Evolutionary conservation across 2,329 filamentous ascomycete genomes (phyloP), one percentile per base, ranked within the genome.

Genomic region (Cercospora sesami): DNA sequence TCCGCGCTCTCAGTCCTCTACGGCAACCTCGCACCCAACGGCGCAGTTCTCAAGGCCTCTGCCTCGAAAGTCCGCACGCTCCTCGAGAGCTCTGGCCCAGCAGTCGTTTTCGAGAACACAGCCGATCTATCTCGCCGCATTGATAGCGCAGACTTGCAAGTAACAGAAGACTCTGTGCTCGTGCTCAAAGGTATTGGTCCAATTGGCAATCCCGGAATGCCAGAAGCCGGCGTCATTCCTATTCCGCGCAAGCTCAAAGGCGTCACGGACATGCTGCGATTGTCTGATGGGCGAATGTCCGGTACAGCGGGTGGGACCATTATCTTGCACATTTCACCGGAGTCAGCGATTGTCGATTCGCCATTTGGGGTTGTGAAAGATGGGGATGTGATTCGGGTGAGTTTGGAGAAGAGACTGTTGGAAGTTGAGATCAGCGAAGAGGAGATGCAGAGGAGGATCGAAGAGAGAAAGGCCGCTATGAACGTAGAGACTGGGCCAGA

Each of bases 291-390:
- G 1, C 78, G 85, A 23, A 86, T 87, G 84, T 83, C 80, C 31
- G 85, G 85, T 0, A 87, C 85, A 3, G 85, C 85, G 2, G 85
- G 85, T 0, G 85, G 85, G 3, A 86, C 84, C 0, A 84, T 87
- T 21, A 78, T 85, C 2, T 75, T 87, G 23, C 85, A 87, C 70
- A 80, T 86, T 31, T 84, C 82, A 3, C 85, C 85, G 0, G 85
- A 87, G 72, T 80, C 83, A 5, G 83, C 79, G 1, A 71, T 85
- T 10, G 78, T 81, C 0, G 81, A 81, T 21, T 83, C 82, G 0
- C 80, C 82, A 8, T 83, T 85, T 69, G 84, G 84, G 0, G 74
- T 85, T 3, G 79, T 86, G 0, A 72, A 79, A 69, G 81, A 82
- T 33, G 84, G 84, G 0, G 85, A 86, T 72, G 61, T 80, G 26